These are phyloP conservation scores for Daldinia sp. DNA, from an alignment of 2,329 filamentous ascomycete species.

Conservation along the genomic window DNA sequence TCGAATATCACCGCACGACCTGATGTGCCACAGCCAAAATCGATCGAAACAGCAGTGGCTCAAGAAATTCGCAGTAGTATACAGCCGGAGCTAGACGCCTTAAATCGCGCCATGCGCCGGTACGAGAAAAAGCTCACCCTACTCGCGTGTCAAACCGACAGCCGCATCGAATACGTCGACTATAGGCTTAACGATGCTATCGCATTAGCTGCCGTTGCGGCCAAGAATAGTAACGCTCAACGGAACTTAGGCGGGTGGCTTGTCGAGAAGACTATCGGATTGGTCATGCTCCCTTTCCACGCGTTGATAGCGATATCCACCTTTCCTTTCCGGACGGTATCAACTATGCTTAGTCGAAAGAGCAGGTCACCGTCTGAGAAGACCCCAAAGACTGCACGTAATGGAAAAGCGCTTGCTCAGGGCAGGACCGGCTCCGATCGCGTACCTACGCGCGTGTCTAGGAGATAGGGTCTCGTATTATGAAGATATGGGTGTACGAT, in stretches of 20 bases:
- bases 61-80: constrained; percentile 70
- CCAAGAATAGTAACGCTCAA: constrained; percentile 56
- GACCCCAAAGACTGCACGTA: constrained; percentile 33
- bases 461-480: constrained; percentile 28
- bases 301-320: constrained; percentile 51
- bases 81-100: constrained; percentile 84
- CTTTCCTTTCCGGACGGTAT: constrained; percentile 53
- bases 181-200: constrained; percentile 77
- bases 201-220: constrained; percentile 79
- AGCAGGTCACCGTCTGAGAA: constrained; percentile 45
- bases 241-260: constrained; percentile 51
- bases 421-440: constrained; percentile 39
- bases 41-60: constrained; percentile 55
- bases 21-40: constrained; percentile 46
- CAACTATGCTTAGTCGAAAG: constrained; percentile 47
- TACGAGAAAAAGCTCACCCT: constrained; percentile 90
- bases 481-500: constrained; percentile 7
- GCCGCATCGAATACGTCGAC: constrained; percentile 76
- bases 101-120: constrained; percentile 86
- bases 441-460: constrained; percentile 40
- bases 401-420: constrained; percentile 33
- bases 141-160: constrained; percentile 78
- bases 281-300: constrained; percentile 54
- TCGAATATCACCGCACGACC: constrained; percentile 32
- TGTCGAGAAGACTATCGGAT: constrained; percentile 48